phyloP scores from a whole-genome alignment of 2,329 filamentous ascomycete species.

The Hyphodiscus sp. region DNA sequence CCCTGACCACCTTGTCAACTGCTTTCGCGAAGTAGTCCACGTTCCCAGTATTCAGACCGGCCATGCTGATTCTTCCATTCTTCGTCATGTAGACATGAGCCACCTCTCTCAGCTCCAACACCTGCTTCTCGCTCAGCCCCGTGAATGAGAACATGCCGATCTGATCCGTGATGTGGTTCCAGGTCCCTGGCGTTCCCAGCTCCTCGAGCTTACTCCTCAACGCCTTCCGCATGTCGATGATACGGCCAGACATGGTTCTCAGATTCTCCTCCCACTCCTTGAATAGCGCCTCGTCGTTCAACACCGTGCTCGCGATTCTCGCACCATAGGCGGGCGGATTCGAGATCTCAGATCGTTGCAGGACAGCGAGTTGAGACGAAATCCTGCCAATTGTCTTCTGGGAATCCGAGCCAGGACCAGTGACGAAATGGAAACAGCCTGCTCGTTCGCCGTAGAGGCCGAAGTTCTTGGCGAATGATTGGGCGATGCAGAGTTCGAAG shows the following conservation, averaged over 20 bases:
- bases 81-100: slow-evolving; percentile 89
- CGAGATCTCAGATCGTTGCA: slow-evolving; percentile 95
- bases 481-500: slow-evolving; percentile 80
- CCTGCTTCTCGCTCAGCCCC: slow-evolving; percentile 67
- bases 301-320: slow-evolving; percentile 73
- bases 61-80: slow-evolving; percentile 98
- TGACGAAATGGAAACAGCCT: slow-evolving; percentile 92
- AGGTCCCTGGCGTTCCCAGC: slow-evolving; percentile 78
- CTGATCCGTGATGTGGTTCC: slow-evolving; percentile 97
- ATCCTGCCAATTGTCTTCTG: slow-evolving; percentile 55
- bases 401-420: slow-evolving; percentile 63
- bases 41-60: slow-evolving; percentile 88
- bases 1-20: slow-evolving; percentile 69
- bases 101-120: slow-evolving; percentile 61
- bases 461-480: slow-evolving; percentile 98
- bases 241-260: slow-evolving; percentile 88
- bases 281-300: slow-evolving; percentile 79
- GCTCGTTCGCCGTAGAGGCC: slow-evolving; percentile 95
- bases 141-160: slow-evolving; percentile 99
- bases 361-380: slow-evolving; percentile 81
- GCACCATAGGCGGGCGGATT: slow-evolving; percentile 95
- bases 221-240: slow-evolving; percentile 81
- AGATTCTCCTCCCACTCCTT: slow-evolving; percentile 86
- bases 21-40: slow-evolving; percentile 90
- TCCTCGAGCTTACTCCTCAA: slow-evolving; percentile 76